These are phyloP conservation scores for Bauhinia variegata DNA, from an alignment of 306 rosid genomes.

Conservation along the genomic window DNA sequence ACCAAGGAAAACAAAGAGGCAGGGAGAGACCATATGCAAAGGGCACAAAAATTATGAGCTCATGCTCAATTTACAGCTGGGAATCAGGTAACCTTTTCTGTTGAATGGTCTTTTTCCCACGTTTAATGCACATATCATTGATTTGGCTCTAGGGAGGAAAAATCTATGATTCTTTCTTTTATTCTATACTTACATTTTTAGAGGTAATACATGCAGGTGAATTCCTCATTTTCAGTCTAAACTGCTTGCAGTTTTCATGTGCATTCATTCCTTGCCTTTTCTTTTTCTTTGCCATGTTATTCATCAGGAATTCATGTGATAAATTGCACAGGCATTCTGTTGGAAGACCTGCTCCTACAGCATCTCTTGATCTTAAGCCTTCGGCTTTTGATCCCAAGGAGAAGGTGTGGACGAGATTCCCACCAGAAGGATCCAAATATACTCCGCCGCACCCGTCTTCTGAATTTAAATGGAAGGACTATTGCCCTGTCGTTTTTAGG, in stretches of 20 bases:
- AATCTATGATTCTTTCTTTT: neutral
- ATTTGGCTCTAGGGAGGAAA: neutral
- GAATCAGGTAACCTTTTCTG: constrained; percentile 63
- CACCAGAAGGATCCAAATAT: constrained; percentile 52
- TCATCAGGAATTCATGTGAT: constrained; percentile 9
- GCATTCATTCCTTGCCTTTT: neutral
- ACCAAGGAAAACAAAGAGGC: constrained; percentile 61
- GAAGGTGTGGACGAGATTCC: constrained; percentile 59
- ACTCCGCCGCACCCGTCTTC: constrained; percentile 54
- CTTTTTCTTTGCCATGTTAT: neutral
- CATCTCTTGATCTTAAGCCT: constrained; percentile 65
- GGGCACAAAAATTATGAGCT: constrained; percentile 92
- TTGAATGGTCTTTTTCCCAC: constrained; percentile 36
- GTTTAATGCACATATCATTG: constrained; percentile 18
- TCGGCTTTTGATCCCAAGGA: constrained; percentile 56
- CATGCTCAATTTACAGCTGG: constrained; percentile 90
- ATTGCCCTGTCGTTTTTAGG: constrained; percentile 56
- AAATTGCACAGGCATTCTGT: constrained; percentile 42
- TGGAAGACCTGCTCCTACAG: constrained; percentile 83
- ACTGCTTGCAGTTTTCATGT: neutral
- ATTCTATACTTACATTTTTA: constrained; percentile 54
- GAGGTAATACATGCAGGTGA: neutral
- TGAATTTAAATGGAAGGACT: constrained; percentile 60
- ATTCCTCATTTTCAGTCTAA: neutral
- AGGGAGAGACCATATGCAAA: constrained; percentile 77